A percentile compares a stretch with the other conserved stretches of the same genome.
These are phyloP conservation scores for Kodamaea hsintzibuensis DNA, from an alignment of 805 yeast species.

Conservation along the genomic window DNA sequence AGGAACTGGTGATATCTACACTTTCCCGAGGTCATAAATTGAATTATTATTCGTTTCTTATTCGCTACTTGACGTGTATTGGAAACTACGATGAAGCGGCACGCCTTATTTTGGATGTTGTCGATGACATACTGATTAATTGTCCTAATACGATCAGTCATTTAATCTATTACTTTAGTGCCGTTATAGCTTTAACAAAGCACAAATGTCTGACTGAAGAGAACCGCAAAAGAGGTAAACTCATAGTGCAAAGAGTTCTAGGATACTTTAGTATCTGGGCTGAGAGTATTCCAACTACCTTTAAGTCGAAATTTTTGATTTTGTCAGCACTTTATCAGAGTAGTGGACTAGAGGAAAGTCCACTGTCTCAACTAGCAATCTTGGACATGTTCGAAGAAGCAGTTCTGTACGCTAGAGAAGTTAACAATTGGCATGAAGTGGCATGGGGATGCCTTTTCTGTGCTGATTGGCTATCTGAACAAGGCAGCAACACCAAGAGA, in stretches of 20 bases:
- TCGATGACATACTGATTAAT: slow-evolving; percentile 2
- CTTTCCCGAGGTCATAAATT: slow-evolving; percentile 10
- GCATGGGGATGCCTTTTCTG: slow-evolving; percentile 45
- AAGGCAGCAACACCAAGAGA: slow-evolving; percentile 28
- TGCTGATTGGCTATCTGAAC: slow-evolving; percentile 37
- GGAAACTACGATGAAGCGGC: slow-evolving; percentile 8
- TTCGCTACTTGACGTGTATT: slow-evolving; percentile 3
- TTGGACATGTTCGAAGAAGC: slow-evolving; percentile 49
- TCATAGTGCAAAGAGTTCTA: slow-evolving; percentile 21
- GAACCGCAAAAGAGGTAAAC: slow-evolving; percentile 18
- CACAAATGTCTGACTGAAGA: slow-evolving; percentile 19
- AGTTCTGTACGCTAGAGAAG: slow-evolving; percentile 35
- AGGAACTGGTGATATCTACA: neutral
- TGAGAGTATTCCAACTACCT: slow-evolving; percentile 34
- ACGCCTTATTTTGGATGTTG: slow-evolving; percentile 4
- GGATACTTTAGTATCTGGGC: slow-evolving; percentile 35
- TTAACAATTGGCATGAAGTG: slow-evolving; percentile 35
- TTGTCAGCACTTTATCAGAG: slow-evolving; percentile 30
- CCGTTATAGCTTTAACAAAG: slow-evolving; percentile 17
- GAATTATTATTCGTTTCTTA: neutral
- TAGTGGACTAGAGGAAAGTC: slow-evolving; percentile 13
- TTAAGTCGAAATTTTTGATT: slow-evolving; percentile 37
- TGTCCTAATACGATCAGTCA: slow-evolving; percentile 5
- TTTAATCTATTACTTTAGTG: slow-evolving; percentile 12
- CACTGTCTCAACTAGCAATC: slow-evolving; percentile 31